These are phyloP conservation scores for Tricholoma sp. DNA, from an alignment of 768 basidiomycete genomes.

Conservation along the genomic window DNA sequence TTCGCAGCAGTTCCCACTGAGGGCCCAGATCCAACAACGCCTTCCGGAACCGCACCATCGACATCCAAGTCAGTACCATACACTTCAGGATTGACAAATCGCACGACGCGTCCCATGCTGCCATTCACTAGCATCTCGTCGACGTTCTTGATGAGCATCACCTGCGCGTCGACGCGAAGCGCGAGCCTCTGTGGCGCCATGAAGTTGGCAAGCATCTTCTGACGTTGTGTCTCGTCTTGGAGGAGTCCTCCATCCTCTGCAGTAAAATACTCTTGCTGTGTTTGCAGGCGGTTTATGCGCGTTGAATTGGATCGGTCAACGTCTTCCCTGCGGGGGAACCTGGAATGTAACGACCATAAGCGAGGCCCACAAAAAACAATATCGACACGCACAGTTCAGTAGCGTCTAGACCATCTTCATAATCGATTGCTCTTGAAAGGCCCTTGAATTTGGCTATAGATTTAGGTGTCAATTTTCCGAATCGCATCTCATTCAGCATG, in stretches of 20 bases:
- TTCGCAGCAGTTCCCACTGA: slow-evolving; percentile 19
- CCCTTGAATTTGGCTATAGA: slow-evolving; percentile 70
- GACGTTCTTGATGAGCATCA: slow-evolving; percentile 94
- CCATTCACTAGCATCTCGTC: slow-evolving; percentile 93
- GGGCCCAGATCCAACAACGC: slow-evolving; percentile 23
- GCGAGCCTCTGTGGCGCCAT: slow-evolving; percentile 76
- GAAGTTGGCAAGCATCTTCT: slow-evolving; percentile 83
- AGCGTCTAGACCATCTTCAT: slow-evolving; percentile 77
- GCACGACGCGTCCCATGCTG: slow-evolving; percentile 79
- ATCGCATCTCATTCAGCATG: slow-evolving; percentile 99
- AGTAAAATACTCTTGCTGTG: slow-evolving; percentile 46
- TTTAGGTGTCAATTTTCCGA: slow-evolving; percentile 59
- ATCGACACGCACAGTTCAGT: slow-evolving; percentile 74
- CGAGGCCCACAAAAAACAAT: background rate
- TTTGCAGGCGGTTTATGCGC: slow-evolving; percentile 59
- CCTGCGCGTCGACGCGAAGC: slow-evolving; percentile 79
- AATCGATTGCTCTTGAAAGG: slow-evolving; percentile 66
- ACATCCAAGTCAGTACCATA: slow-evolving; percentile 39
- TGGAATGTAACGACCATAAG: slow-evolving; percentile 23
- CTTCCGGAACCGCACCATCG: slow-evolving; percentile 20
- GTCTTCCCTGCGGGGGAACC: slow-evolving; percentile 89
- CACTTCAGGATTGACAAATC: slow-evolving; percentile 56
- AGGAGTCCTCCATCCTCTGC: slow-evolving; percentile 65
- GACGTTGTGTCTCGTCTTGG: slow-evolving; percentile 47
- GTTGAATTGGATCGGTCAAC: slow-evolving; percentile 79